Evolutionary conservation across 1,139 yeast genomes (phyloP), one percentile per base, ranked within the genome.

Genomic region (Yamadazyma dushanensis): DNA sequence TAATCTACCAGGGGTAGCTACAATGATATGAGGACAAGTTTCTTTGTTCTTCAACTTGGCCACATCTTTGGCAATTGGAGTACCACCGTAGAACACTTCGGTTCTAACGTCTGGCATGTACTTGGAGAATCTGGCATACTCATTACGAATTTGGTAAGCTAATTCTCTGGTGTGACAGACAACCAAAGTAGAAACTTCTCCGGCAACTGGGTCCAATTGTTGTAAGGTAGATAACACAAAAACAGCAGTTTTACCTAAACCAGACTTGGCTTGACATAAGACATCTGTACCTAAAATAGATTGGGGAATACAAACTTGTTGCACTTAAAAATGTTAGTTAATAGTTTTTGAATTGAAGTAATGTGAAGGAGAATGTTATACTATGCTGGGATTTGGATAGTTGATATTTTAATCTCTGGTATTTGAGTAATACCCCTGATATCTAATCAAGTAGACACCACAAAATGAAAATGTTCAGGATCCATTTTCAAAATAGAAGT

Each of bases 161-260:
- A 92, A 77, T 71, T 92, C 98, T 76, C 98, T 87, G 45, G 98
- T 94, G 70, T 92, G 97, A 72, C 98, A 92, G 53, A 92, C 79
- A 38, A 92, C 97, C 57, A 92, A 76, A 41, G 95, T 92, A 38
- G 96, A 80, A 46, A 92, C 86, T 67, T 92, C 97, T 56, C 98
- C 98, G 44, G 95, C 89, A 48, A 92, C 89, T 35, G 98, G 97
- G 58, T 92, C 98, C 57, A 92, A 78, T 71, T 92, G 97, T 69
- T 92, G 97, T 59, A 92, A 77, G 42, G 98, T 90, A 17, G 97
- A 88, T 57, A 92, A 76, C 40, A 92, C 97, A 55, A 92, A 92
- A 43, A 92, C 98, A 35, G 98, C 98, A 41, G 98, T 92, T 68
- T 92, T 92, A 82, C 98, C 98, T 53, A 92, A 78, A 83, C 98